Base-by-base conservation (phyloP, 169 alveolate genomes). In the Babesia ovata region DNA sequence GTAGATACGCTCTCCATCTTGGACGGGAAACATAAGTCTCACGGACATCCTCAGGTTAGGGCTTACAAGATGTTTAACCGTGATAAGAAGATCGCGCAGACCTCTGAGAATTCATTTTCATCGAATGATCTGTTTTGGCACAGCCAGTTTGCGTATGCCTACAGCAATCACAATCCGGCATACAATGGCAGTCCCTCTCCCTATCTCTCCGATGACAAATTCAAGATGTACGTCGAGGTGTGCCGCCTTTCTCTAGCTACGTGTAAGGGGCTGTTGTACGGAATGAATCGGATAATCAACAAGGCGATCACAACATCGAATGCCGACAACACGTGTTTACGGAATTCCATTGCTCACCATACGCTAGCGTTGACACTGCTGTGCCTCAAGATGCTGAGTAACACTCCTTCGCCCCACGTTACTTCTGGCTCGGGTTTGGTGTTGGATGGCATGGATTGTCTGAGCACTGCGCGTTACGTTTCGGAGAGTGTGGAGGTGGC, bases 111-210 rank as follows among this genome's bases (percentile, higher is more conserved):
- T 4, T 24, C 77, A 29, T 63, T 81, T 57, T 81, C 90, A 39
- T 76, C 85, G 24, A 83, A 83, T 29, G 90, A 83, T 48, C 44
- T 83, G 70, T 83, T 83, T 62, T 83, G 90, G 90, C 65, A 82
- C 7, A 60, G 83, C 44, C 90, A 83, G 58, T 83, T 75, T 65
- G 52, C 36, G 2, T 83, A 65, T 70, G 86, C 90, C 0, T 83
- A 83, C 70, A 63, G 81, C 42, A 67, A 19, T 16, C 86, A 85
- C 19, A 76, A 76, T 42, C 74, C 86, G 29, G 53, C 84, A 14
- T 75, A 54, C 75, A 53, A 21, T 52, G 79, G 70, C 11, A 46
- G 84, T 24, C 22, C 44, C 21, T 6, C 52, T 16, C 16, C 39
- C 19, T 36, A 58, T 6, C 44, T 60, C 17, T 60, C 72, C 28